Evolutionary conservation across 1,139 yeast species (phyloP).

Genomic region (Kodamaea suecica): DNA sequence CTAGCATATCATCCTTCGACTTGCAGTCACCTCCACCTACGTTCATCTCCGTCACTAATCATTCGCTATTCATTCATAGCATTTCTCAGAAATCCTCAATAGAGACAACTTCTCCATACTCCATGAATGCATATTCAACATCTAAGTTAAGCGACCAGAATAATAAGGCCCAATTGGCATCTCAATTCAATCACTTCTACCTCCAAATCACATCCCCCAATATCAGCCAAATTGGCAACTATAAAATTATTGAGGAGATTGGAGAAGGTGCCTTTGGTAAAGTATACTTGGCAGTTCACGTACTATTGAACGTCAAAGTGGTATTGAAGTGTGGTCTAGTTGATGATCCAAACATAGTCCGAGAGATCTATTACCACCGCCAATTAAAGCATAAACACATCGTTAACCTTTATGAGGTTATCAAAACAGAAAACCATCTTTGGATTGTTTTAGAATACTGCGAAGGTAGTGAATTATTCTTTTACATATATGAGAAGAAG

Average conservation of each 20-base stretch:
- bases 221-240: conserved; percentile 70
- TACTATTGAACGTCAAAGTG: conserved; percentile 67
- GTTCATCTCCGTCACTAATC: no score
- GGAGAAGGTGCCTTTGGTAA: conserved; percentile 94
- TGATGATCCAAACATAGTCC: conserved; percentile 81
- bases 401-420: conserved; percentile 80
- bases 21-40: no score
- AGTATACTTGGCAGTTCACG: conserved; percentile 80
- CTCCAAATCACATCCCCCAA: conserved; percentile 51
- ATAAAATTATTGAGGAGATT: conserved; percentile 63
- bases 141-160: conserved; percentile 24
- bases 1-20: no score
- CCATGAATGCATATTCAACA: not conserved
- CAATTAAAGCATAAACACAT: conserved; percentile 83
- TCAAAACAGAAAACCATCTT: conserved; percentile 72
- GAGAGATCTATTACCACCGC: conserved; percentile 87
- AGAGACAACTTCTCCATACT: no score
- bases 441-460: conserved; percentile 93
- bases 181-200: conserved; percentile 62
- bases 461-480: conserved; percentile 82
- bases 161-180: conserved; percentile 49
- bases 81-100: no score
- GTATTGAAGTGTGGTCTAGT: conserved; percentile 85
- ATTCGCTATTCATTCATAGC: no score
- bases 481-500: conserved; percentile 58